A percentile compares a stretch with the other conserved stretches of the same genome.
These are phyloP conservation scores for Taiwanofungus camphoratus DNA, from an alignment of 1,284 basidiomycete genomes.

Conservation along the genomic window DNA sequence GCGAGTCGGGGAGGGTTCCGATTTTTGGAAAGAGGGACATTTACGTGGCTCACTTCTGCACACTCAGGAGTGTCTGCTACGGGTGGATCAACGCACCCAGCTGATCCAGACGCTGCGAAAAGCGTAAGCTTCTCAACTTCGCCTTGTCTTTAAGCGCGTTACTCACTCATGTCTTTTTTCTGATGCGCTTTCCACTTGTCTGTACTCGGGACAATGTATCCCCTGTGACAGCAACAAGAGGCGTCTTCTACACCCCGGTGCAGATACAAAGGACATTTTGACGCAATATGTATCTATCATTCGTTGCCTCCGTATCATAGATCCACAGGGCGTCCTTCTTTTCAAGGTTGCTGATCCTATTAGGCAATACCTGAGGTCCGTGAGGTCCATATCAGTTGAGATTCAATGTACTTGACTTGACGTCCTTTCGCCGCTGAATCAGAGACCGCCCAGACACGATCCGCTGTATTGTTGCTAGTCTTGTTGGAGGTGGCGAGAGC, in stretches of 20 bases:
- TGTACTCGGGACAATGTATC: neutral
- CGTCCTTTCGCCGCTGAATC: neutral
- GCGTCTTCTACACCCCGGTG: constrained; percentile 92
- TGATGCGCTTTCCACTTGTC: neutral
- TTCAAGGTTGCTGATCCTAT: constrained; percentile 92
- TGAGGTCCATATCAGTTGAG: constrained; percentile 33
- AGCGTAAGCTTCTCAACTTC: constrained; percentile 50
- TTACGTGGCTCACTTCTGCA: too few relatives aligned
- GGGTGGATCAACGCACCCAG: constrained; percentile 71
- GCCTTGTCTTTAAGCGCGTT: neutral
- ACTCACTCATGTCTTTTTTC: constrained; percentile 1
- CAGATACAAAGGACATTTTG: constrained; percentile 90
- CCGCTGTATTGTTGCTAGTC: constrained; percentile 83
- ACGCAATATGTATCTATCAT: constrained; percentile 95
- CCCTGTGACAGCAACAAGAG: constrained; percentile 63
- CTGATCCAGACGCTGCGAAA: constrained; percentile 67
- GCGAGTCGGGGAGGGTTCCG: too few relatives aligned
- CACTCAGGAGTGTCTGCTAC: constrained; percentile 64
- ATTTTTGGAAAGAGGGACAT: too few relatives aligned
- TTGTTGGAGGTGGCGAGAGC: constrained; percentile 82
- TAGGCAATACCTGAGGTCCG: constrained; percentile 71
- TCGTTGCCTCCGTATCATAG: constrained; percentile 83
- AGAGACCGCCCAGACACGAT: constrained; percentile 89
- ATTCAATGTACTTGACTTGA: neutral
- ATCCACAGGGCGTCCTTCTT: constrained; percentile 88